Evolutionary conservation across 805 yeast species (phyloP), one percentile per base, ranked within the genome.

Genomic region (Saccharomycopsis selenospora): DNA sequence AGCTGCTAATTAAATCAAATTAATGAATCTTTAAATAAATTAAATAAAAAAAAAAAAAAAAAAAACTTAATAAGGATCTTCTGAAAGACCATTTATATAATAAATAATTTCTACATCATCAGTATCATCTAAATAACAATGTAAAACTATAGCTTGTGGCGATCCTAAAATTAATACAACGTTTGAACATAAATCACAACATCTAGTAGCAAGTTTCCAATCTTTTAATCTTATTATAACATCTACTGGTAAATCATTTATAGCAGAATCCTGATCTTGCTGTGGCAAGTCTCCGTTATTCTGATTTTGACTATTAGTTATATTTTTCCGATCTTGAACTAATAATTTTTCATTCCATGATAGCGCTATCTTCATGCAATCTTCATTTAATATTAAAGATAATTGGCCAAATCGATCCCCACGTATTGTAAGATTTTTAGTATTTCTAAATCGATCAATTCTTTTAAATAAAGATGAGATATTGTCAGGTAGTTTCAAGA

Each of bases 101-200:
- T 80, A 85, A 6, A 80, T 69, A 20, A 85, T 72, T 56, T 82
- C 85, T 22, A 82, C 81, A 24, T 75, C 77, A 43, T 79, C 80
- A 26, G 75, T 72, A 45, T 80, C 80, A 50, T 83, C 87, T 28
- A 85, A 61, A 49, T 75, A 70, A 55, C 90, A 81, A 59, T 82
- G 86, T 42, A 85, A 65, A 0, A 80, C 79, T 50, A 85, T 73
- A 2, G 79, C 79, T 48, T 77, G 77, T 38, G 71, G 67, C 20
- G 79, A 74, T 6, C 80, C 70, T 23, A 85, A 66, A 28, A 81
- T 72, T 38, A 85, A 60, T 6, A 82, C 73, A 44, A 81, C 76
- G 4, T 78, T 77, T 49, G 77, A 76, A 59, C 87, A 80, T 2
- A 75, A 67, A 25, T 78, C 79, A 43, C 82, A 77, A 30, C 85